phyloP scores from a whole-genome alignment of 345 rosid species.

The Aegle marmelos region DNA sequence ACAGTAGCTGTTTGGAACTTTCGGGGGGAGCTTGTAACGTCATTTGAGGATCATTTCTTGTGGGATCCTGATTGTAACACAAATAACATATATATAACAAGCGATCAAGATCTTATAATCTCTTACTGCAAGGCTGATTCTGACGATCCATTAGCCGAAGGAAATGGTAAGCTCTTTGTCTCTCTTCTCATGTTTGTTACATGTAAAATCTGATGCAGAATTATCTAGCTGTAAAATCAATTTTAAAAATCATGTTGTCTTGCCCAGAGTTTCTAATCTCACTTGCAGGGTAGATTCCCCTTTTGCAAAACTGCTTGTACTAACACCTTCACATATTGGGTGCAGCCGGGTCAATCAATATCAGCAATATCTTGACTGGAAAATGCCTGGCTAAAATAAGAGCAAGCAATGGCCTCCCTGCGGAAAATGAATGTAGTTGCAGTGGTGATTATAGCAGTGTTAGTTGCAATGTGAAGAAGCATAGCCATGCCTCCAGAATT shows the following conservation, averaged over 20 bases:
- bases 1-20: slow-evolving; percentile 81
- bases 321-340: neutral
- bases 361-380: slow-evolving; percentile 64
- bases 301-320: neutral
- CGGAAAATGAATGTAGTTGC: slow-evolving; percentile 30
- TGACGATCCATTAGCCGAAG: slow-evolving; percentile 49
- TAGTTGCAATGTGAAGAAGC: slow-evolving; percentile 25
- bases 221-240: neutral
- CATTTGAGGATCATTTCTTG: slow-evolving; percentile 60
- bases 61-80: slow-evolving; percentile 86
- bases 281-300: neutral
- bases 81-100: slow-evolving; percentile 66
- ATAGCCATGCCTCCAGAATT: slow-evolving; percentile 20
- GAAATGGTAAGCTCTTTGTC: slow-evolving; percentile 41
- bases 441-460: slow-evolving; percentile 18
- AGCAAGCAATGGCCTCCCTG: slow-evolving; percentile 45
- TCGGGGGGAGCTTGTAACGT: slow-evolving; percentile 60
- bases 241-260: neutral
- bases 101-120: slow-evolving; percentile 70
- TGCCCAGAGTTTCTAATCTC: neutral
- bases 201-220: neutral
- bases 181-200: neutral
- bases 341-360: slow-evolving; percentile 74
- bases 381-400: slow-evolving; percentile 64
- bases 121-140: slow-evolving; percentile 76